Conservation (phyloP, 1,139 yeast genomes). For the Lodderomyces parapsilosis region DNA sequence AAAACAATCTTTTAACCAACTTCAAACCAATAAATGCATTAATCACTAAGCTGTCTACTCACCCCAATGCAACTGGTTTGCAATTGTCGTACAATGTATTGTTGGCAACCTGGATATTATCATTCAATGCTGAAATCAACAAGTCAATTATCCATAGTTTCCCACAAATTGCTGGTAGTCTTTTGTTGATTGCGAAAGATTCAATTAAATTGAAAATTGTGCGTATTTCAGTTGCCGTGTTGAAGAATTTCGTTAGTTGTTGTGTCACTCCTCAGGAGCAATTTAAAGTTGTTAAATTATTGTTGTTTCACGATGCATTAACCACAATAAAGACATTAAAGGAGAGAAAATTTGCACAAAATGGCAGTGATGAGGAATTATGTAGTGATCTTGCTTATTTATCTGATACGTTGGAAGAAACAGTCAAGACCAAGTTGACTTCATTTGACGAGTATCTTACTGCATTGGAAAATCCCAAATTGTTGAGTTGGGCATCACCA, state of each 20-base stretch:
- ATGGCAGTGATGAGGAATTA: slow-evolving; percentile 77
- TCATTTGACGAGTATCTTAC: slow-evolving; percentile 91
- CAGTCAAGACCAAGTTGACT: slow-evolving; percentile 70
- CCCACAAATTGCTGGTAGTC: slow-evolving; percentile 57
- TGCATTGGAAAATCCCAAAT: slow-evolving; percentile 76
- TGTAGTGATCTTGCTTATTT: slow-evolving; percentile 66
- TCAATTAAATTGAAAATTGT: slow-evolving; percentile 92
- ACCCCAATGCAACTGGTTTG: slow-evolving; percentile 57
- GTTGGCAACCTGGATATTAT: slow-evolving; percentile 78
- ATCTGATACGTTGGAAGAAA: slow-evolving; percentile 60
- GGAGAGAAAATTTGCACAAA: slow-evolving; percentile 82
- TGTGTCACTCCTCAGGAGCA: slow-evolving; percentile 29
- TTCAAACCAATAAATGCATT: slow-evolving; percentile 53
- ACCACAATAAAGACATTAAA: slow-evolving; percentile 65
- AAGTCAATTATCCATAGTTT: slow-evolving; percentile 53
- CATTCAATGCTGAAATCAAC: slow-evolving; percentile 64
- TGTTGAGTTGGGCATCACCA: slow-evolving; percentile 83
- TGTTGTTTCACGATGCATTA: slow-evolving; percentile 76
- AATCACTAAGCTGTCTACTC: slow-evolving; percentile 32
- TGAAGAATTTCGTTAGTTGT: slow-evolving; percentile 56
- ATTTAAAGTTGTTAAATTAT: slow-evolving; percentile 60
- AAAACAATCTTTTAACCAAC: slow-evolving; percentile 43
- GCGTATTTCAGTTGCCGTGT: slow-evolving; percentile 72
- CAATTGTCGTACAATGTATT: slow-evolving; percentile 84
- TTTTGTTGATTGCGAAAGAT: slow-evolving; percentile 54